These are phyloP conservation scores for Kuraishia borneana DNA, from an alignment of 805 yeast genomes.

Conservation along the genomic window DNA sequence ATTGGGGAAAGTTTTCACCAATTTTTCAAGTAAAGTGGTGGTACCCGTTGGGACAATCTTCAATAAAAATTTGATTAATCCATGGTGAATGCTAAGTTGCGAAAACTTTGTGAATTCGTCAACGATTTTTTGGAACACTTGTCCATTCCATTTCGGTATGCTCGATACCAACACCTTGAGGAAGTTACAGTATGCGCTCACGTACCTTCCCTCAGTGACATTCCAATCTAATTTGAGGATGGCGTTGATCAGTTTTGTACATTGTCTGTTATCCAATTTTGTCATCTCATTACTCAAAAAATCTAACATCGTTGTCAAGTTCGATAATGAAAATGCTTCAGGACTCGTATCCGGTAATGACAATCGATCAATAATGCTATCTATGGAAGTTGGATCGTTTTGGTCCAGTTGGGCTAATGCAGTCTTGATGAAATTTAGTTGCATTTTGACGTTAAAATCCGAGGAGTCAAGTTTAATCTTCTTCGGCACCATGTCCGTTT, in stretches of 20 bases:
- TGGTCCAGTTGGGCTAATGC: conserved; percentile 60
- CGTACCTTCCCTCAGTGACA: conserved; percentile 5
- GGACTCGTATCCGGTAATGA: conserved; percentile 36
- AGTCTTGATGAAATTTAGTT: conserved; percentile 36
- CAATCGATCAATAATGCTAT: conserved; percentile 49
- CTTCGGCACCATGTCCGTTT: neutral
- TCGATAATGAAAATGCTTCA: conserved; percentile 42
- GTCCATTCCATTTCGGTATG: conserved; percentile 83
- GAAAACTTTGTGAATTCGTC: conserved; percentile 35
- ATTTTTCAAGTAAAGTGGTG: conserved; percentile 43
- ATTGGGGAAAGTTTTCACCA: conserved; percentile 66
- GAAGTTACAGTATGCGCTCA: conserved; percentile 53
- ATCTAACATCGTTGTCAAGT: conserved; percentile 44
- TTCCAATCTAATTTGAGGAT: conserved; percentile 56
- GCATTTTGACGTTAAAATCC: conserved; percentile 8
- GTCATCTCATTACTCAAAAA: conserved; percentile 55
- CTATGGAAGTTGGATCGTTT: conserved; percentile 44
- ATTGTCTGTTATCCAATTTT: conserved; percentile 47
- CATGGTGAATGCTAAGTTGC: conserved; percentile 40
- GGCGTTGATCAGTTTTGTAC: conserved; percentile 44
- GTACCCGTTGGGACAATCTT: conserved; percentile 76
- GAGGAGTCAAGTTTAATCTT: neutral
- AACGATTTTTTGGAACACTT: conserved; percentile 63
- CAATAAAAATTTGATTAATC: conserved; percentile 50
- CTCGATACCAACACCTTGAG: conserved; percentile 71